phyloP scores from a whole-genome alignment of 1,284 basidiomycete genomes.

The Flammula alnicola region DNA sequence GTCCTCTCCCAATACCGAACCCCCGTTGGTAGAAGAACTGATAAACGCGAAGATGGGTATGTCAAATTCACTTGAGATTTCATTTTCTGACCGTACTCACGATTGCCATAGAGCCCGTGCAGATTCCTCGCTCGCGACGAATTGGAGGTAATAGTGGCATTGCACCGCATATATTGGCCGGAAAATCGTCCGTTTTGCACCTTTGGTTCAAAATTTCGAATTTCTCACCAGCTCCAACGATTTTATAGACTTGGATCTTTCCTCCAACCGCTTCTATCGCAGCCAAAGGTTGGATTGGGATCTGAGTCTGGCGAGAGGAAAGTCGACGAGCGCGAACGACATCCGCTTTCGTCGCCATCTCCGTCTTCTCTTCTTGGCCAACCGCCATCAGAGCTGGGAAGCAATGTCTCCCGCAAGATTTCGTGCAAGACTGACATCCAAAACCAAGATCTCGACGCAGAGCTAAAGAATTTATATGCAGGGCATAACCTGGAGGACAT shows the following conservation, averaged over 20 bases:
- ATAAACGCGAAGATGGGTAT: conserved; percentile 24
- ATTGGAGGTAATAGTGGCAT: conserved; percentile 34
- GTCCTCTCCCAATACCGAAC: conserved; percentile 28
- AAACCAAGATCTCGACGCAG: conserved; percentile 26
- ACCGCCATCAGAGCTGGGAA: conserved; percentile 19
- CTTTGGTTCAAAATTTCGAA: not conserved
- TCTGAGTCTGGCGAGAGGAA: not conserved
- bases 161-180: conserved; percentile 30
- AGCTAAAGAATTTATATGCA: conserved; percentile 30
- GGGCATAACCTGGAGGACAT: conserved; percentile 32
- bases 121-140: conserved; percentile 25
- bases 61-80: not conserved
- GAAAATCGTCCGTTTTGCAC: conserved; percentile 30
- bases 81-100: not conserved
- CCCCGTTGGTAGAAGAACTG: conserved; percentile 19
- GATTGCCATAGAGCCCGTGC: conserved; percentile 18
- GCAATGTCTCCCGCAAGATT: not conserved
- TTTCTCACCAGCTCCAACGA: not conserved
- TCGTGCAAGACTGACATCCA: not conserved
- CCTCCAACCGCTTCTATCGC: conserved; percentile 13
- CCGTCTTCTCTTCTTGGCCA: conserved; percentile 28
- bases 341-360: conserved; percentile 8
- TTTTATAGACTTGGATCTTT: conserved; percentile 21
- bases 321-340: not conserved
- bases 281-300: not conserved